Evolutionary conservation across 2,329 filamentous ascomycete species (phyloP).

Genomic region (Hortaea sp.): DNA sequence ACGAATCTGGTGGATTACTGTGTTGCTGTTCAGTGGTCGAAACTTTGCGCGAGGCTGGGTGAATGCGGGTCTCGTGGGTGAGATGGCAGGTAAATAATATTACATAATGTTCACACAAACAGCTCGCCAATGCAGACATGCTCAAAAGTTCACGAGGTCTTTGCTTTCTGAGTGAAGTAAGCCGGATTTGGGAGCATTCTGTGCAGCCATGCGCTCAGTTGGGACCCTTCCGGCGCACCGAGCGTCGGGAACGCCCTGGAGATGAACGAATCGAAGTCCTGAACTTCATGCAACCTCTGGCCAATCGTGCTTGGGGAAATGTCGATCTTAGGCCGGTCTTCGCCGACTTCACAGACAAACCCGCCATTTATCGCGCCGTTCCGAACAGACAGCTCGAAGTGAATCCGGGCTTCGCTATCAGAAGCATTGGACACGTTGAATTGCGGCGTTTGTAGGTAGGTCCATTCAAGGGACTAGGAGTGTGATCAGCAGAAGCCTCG

Average conservation of each 20-base stretch:
- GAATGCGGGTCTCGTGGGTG: conserved; percentile 30
- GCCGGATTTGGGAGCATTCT: neutral
- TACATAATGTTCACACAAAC: no score
- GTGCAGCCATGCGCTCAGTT: neutral
- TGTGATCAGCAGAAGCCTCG: conserved; percentile 22
- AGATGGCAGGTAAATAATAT: conserved; percentile 22
- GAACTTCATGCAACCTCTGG: conserved; percentile 22
- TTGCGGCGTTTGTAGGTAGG: conserved; percentile 74
- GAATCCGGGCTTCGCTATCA: conserved; percentile 2
- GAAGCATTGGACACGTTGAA: conserved; percentile 43
- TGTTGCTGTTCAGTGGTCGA: conserved; percentile 31
- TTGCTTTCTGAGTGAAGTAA: no score
- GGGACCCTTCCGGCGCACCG: no score
- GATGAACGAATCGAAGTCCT: conserved; percentile 32
- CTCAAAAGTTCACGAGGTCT: no score
- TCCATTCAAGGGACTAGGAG: conserved; percentile 57
- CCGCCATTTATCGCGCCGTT: conserved; percentile 42
- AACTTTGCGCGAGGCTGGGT: conserved; percentile 37
- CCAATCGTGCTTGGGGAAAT: neutral
- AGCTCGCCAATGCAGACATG: no score
- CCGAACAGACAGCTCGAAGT: conserved; percentile 31
- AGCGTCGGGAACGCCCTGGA: neutral
- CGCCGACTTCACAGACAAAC: neutral
- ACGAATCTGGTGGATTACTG: conserved; percentile 31
- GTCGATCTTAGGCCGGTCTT: no score